Base-by-base conservation (phyloP, 805 yeast genomes). In the Candida parachauliodes region DNA sequence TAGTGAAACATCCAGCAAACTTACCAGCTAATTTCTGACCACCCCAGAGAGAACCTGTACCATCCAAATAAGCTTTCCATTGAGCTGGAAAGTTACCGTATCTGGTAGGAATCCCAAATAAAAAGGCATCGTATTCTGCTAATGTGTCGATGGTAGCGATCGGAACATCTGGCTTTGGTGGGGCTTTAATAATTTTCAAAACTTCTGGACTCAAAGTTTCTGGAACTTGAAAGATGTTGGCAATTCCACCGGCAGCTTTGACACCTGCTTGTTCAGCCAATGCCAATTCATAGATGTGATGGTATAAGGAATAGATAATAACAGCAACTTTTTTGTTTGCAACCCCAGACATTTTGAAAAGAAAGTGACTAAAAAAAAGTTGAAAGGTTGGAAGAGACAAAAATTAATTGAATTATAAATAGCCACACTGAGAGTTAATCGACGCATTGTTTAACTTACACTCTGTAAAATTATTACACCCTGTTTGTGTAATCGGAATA, bases 51-150 rank as follows among this genome's bases (percentile, higher is more conserved):
- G 79, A 79, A 56, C 93, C 93, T 30, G 89, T 81, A 40, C 78
- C 60, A 54, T 83, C 95, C 76, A 84, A 76, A 71, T 83, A 86
- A 14, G 83, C 68, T 60, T 74, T 75, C 73, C 81, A 74, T 62
- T 87, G 94, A 34, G 87, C 83, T 39, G 95, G 91, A 62, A 72
- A 63, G 59, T 72, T 76, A 62, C 96, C 96, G 57, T 65, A 88
- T 64, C 95, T 79, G 39, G 95, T 83, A 52, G 95, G 94, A 50
- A 84, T 60, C 55, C 96, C 96, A 51, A 88, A 84, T 48, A 88
- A 48, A 67, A 83, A 77, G 32, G 89, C 95, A 55, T 88, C 95
- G 68, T 81, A 83, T 46, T 71, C 65, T 3, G 63, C 56, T 48
- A 88, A 69, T 14, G 77, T 72, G 14, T 76, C 83, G 7, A 60